A percentile compares a stretch with the other conserved stretches of the same genome.
Evolutionary conservation across 257 asterid genomes (phyloP).

Genomic region (Plantago ovata): DNA sequence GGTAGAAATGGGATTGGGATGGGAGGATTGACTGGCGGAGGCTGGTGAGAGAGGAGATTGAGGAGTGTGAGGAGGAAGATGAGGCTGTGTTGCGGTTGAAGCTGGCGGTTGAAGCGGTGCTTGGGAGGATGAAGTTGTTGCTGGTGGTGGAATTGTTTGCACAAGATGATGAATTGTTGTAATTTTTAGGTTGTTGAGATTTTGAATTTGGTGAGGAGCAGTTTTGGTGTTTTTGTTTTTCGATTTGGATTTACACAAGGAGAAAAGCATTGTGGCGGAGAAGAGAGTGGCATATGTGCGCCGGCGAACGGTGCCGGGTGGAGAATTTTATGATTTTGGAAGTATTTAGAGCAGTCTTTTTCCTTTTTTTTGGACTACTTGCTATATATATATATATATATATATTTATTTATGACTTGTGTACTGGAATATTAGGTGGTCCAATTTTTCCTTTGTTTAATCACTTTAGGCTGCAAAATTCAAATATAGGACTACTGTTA

Average conservation of each 20-base stretch:
- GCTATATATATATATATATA: too few species aligned
- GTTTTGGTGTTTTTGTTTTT: slow-evolving; percentile 27
- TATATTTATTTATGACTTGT: too few species aligned
- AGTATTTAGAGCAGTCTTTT: slow-evolving; percentile 21
- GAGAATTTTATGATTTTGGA: slow-evolving; percentile 7
- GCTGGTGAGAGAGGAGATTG: slow-evolving; percentile 39
- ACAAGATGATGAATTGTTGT: slow-evolving; percentile 16
- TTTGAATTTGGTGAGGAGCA: slow-evolving; percentile 30
- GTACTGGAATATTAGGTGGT: too few species aligned
- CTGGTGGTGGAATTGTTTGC: slow-evolving; percentile 27
- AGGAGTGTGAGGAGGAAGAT: slow-evolving; percentile 47
- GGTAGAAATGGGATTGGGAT: slow-evolving; percentile 58
- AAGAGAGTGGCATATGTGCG: slow-evolving; percentile 9
- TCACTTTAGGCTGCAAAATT: too few species aligned
- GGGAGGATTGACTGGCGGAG: slow-evolving; percentile 50
- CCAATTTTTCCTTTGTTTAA: too few species aligned
- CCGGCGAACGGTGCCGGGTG: slow-evolving; percentile 10
- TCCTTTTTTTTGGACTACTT: too few species aligned
- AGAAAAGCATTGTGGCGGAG: slow-evolving; percentile 20
- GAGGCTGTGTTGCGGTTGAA: slow-evolving; percentile 47
- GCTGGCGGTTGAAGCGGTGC: slow-evolving; percentile 30
- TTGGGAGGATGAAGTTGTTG: slow-evolving; percentile 40
- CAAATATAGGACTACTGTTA: too few species aligned
- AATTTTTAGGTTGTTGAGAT: slow-evolving; percentile 26
- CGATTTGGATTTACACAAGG: slow-evolving; percentile 60